phyloP scores from a whole-genome alignment of 1,284 basidiomycete species.

The Xanthoconium separans region DNA sequence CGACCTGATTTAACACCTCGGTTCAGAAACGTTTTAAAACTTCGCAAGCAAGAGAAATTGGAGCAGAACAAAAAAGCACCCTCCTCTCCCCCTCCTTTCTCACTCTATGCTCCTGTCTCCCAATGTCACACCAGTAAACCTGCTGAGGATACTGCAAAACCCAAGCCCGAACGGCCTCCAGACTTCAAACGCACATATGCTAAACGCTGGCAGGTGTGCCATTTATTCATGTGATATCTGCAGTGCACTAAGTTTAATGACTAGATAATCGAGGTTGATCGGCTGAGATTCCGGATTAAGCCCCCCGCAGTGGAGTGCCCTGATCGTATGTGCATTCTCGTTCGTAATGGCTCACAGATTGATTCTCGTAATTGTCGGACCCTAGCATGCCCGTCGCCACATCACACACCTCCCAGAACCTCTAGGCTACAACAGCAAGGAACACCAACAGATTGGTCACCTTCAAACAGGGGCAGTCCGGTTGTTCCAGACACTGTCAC shows the following conservation, averaged over 20 bases:
- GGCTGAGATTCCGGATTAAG: conserved; percentile 16
- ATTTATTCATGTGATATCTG: neutral
- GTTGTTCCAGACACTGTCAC: neutral
- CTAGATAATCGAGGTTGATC: conserved; percentile 14
- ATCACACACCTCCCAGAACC: conserved; percentile 6
- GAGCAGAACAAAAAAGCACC: neutral
- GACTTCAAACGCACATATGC: conserved; percentile 17
- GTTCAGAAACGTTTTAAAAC: conserved; percentile 45
- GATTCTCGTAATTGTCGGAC: neutral
- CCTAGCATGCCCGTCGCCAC: neutral
- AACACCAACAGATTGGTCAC: conserved; percentile 31
- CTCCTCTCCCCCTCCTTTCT: neutral
- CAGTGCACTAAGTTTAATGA: conserved; percentile 1
- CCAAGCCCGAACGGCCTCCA: conserved; percentile 7
- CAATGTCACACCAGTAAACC: conserved; percentile 2
- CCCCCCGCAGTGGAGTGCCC: conserved; percentile 5
- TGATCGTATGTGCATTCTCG: conserved; percentile 11
- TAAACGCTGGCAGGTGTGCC: conserved; percentile 31
- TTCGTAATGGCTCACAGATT: neutral
- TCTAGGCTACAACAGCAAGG: conserved; percentile 14
- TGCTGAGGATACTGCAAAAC: conserved; percentile 1
- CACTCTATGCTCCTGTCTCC: neutral
- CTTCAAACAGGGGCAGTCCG: conserved; percentile 23
- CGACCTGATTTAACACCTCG: conserved; percentile 9
- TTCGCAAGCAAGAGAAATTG: conserved; percentile 33